Evolutionary conservation across 108 stramenopile species (phyloP).

Genomic region (Craspedostauros australis): DNA sequence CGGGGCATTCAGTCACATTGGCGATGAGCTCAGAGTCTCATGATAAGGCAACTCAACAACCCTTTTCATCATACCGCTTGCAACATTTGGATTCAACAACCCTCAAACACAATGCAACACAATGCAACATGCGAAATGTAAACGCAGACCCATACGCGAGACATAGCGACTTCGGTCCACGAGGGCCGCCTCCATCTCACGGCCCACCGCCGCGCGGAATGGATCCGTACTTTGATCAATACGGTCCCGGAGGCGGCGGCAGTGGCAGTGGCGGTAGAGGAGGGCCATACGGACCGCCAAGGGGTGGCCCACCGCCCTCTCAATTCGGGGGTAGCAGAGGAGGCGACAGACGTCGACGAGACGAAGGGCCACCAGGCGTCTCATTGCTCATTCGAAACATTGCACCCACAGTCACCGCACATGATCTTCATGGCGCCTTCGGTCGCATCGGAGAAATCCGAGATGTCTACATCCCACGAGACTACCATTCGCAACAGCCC

Average conservation of each 20-base stretch:
- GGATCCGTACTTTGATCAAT: conserved; percentile 5
- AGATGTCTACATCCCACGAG: conserved; percentile 86
- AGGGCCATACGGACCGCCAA: conserved; percentile 6
- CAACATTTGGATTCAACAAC: too few relatives aligned
- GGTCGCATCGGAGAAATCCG: conserved; percentile 81
- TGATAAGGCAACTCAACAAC: too few relatives aligned
- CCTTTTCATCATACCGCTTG: too few relatives aligned
- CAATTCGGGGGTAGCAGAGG: conserved; percentile 17
- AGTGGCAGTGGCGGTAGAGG: conserved; percentile 3
- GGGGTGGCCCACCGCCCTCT: conserved; percentile 13
- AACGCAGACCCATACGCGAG: not conserved
- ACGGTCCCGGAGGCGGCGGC: conserved; percentile 8
- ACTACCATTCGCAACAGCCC: conserved; percentile 80
- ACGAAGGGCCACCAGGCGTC: conserved; percentile 79
- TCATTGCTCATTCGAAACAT: conserved; percentile 80
- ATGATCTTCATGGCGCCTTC: conserved; percentile 71
- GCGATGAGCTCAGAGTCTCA: too few relatives aligned
- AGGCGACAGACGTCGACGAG: conserved; percentile 52
- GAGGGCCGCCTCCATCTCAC: conserved; percentile 32
- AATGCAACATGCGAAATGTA: too few relatives aligned
- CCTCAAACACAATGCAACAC: too few relatives aligned
- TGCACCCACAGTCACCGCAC: conserved; percentile 53
- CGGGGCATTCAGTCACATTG: too few relatives aligned
- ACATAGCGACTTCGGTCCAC: conserved; percentile 18
- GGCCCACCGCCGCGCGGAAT: conserved; percentile 15